A percentile compares a stretch with the other conserved stretches of the same genome.
Conservation (phyloP, 192 early-diverging fungal genomes). For the Entomortierella chlamydospora region DNA sequence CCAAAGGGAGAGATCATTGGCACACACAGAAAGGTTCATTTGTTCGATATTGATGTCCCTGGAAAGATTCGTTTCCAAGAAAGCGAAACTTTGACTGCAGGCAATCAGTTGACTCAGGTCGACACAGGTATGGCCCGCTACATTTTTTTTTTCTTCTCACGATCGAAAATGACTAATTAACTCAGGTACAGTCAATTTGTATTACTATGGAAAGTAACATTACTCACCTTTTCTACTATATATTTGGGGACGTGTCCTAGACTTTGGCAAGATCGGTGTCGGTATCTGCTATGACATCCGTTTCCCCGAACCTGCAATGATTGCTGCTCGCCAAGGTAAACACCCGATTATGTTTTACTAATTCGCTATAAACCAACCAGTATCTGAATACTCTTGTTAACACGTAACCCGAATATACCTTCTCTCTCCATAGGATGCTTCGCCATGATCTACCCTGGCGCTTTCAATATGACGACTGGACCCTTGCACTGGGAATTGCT, state of each 20-base stretch:
- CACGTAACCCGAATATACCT: too few species aligned
- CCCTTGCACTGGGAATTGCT: slow-evolving; percentile 93
- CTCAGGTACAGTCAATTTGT: too few species aligned
- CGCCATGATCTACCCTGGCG: slow-evolving; percentile 97
- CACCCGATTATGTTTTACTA: too few species aligned
- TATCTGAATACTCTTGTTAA: too few species aligned
- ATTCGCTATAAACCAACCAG: too few species aligned
- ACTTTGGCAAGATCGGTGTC: slow-evolving; percentile 88
- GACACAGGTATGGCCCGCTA: slow-evolving; percentile 64
- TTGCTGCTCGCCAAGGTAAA: slow-evolving; percentile 82
- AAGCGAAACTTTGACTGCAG: slow-evolving; percentile 83
- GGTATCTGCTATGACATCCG: slow-evolving; percentile 98
- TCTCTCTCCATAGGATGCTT: slow-evolving; percentile 75
- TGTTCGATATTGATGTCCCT: slow-evolving; percentile 98
- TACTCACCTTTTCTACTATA: not conserved
- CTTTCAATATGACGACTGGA: slow-evolving; percentile 96
- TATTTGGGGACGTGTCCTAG: slow-evolving; percentile 24
- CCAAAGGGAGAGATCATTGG: slow-evolving; percentile 73
- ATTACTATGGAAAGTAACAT: not conserved
- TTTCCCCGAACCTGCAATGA: slow-evolving; percentile 96
- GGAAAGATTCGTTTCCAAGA: slow-evolving; percentile 93
- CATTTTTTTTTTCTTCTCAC: slow-evolving; percentile 26
- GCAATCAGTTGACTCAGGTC: slow-evolving; percentile 82
- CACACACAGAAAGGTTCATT: slow-evolving; percentile 85
- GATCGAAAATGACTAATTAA: not conserved